Conservation (phyloP, 306 rosid genomes). For the Cyclanthera cordifolia region DNA sequence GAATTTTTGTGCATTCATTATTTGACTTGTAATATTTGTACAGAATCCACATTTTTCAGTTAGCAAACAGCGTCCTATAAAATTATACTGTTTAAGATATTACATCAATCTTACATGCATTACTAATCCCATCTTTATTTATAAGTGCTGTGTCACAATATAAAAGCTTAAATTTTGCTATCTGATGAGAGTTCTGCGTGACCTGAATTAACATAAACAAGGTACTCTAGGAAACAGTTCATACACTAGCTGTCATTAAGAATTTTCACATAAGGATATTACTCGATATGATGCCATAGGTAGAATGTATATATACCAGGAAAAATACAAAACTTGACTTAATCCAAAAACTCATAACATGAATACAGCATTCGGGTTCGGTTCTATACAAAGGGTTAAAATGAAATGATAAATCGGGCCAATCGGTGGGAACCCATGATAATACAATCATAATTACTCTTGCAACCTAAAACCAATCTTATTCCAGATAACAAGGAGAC, state of each 20-base stretch:
- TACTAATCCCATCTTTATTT: neutral
- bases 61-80: neutral
- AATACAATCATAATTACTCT: neutral
- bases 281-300: neutral
- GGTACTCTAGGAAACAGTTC: neutral
- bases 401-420: too few relatives aligned
- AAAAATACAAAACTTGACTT: neutral
- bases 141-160: neutral
- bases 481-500: slow-evolving; percentile 6
- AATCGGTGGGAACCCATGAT: neutral
- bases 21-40: neutral
- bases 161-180: neutral
- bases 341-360: slow-evolving; percentile 3
- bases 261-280: neutral
- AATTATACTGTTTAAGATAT: neutral
- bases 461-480: neutral
- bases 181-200: neutral
- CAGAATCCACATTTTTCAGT: neutral
- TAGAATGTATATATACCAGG: neutral
- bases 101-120: neutral
- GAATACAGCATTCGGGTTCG: neutral
- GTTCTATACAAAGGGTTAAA: too few relatives aligned
- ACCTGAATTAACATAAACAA: neutral
- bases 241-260: neutral
- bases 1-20: neutral